phyloP scores from a whole-genome alignment of 768 basidiomycete species.

The Mycena polygramma region DNA sequence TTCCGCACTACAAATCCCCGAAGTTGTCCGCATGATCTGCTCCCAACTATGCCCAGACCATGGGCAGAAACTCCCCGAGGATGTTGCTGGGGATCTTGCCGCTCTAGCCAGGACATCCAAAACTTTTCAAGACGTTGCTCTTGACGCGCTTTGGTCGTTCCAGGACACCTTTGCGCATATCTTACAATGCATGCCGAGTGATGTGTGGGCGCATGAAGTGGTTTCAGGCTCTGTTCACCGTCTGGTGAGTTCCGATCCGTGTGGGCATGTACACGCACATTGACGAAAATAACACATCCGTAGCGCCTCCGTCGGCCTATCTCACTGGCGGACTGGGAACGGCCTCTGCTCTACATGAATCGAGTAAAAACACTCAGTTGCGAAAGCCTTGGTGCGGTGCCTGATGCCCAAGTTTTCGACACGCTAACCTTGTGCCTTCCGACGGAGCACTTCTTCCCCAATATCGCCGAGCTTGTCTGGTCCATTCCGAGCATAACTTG shows the following conservation, averaged over 20 bases:
- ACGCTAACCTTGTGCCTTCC: background rate
- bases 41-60: no score
- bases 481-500: background rate
- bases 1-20: no score
- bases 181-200: background rate
- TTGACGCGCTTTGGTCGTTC: background rate
- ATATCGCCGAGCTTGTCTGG: background rate
- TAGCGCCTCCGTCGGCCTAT: background rate
- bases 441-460: slow-evolving; percentile 5
- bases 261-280: no score
- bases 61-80: no score
- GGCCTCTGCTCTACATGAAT: background rate
- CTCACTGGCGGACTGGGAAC: background rate
- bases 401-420: background rate
- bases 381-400: background rate
- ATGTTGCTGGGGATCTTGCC: background rate
- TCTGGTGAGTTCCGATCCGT: background rate
- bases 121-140: background rate
- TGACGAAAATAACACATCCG: no score
- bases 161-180: background rate
- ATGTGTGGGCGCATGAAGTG: background rate
- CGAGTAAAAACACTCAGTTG: background rate
- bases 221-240: background rate
- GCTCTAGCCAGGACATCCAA: background rate
- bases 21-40: no score